A percentile compares a stretch with the other conserved stretches of the same genome.
Conservation (phyloP, 805 yeast species). For the Metschnikowia corniflorae region DNA sequence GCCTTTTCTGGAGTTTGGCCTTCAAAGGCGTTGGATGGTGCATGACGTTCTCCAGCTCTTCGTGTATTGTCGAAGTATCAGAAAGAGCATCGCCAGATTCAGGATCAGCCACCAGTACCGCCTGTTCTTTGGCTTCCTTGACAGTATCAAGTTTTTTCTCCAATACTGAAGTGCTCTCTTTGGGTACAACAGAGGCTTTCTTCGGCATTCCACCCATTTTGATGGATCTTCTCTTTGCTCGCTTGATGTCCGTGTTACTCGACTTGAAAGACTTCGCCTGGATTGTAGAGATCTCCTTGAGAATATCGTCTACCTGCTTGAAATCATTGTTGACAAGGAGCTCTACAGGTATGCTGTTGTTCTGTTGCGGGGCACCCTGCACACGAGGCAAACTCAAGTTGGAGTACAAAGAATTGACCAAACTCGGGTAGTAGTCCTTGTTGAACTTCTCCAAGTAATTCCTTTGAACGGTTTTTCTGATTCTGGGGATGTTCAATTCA, state of each 20-base stretch:
- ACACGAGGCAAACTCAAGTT: slow-evolving; percentile 31
- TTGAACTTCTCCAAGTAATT: slow-evolving; percentile 43
- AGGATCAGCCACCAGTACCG: neutral
- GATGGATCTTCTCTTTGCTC: slow-evolving; percentile 41
- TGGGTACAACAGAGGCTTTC: neutral
- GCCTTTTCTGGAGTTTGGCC: slow-evolving; percentile 4
- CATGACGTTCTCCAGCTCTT: slow-evolving; percentile 2
- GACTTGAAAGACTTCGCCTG: slow-evolving; percentile 41
- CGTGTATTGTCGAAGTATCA: slow-evolving; percentile 9
- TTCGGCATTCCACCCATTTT: slow-evolving; percentile 20
- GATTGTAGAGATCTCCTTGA: slow-evolving; percentile 41
- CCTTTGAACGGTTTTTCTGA: slow-evolving; percentile 57
- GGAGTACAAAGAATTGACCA: slow-evolving; percentile 34
- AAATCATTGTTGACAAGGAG: slow-evolving; percentile 28
- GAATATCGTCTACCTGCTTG: slow-evolving; percentile 33
- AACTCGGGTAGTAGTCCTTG: slow-evolving; percentile 37
- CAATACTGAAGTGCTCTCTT: neutral
- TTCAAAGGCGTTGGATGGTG: slow-evolving; percentile 18
- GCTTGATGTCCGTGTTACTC: slow-evolving; percentile 27
- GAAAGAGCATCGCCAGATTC: slow-evolving; percentile 8
- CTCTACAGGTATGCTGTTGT: slow-evolving; percentile 40
- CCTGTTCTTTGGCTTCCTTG: neutral
- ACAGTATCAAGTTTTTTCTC: neutral
- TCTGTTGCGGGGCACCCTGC: slow-evolving; percentile 16
- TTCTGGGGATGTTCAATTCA: slow-evolving; percentile 59